A percentile compares a stretch with the other conserved stretches of the same genome.
These are phyloP conservation scores for Hemileccinum impolitum DNA, from an alignment of 768 basidiomycete genomes.

Conservation along the genomic window DNA sequence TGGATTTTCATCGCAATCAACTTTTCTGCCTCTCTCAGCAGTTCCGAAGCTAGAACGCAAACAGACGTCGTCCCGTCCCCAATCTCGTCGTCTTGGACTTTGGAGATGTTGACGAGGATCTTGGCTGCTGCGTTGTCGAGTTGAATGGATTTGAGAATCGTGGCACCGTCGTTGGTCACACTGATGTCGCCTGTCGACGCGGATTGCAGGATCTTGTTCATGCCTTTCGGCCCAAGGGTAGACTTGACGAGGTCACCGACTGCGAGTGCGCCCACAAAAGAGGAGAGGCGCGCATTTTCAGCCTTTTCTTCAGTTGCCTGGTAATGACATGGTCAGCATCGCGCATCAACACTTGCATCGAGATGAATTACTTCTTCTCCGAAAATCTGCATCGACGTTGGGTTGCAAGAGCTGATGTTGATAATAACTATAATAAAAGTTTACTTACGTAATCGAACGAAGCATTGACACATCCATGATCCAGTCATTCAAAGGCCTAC, in stretches of 20 bases:
- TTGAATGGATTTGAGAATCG: conserved; percentile 95
- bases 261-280: conserved; percentile 96
- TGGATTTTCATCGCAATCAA: conserved; percentile 90
- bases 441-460: no score
- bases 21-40: conserved; percentile 94
- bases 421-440: no score
- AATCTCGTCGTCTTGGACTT: conserved; percentile 99
- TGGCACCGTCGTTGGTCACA: conserved; percentile 98
- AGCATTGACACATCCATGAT: no score
- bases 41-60: conserved; percentile 87
- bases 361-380: conserved; percentile 48
- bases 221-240: conserved; percentile 97
- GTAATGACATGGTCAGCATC: conserved; percentile 3
- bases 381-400: conserved; percentile 65
- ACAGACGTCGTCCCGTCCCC: conserved; percentile 94
- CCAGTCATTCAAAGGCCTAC: no score
- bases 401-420: no score
- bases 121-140: conserved; percentile 99
- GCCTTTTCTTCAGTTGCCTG: conserved; percentile 93
- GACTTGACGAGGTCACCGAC: conserved; percentile 98
- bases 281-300: conserved; percentile 96
- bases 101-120: conserved; percentile 98
- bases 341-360: background rate
- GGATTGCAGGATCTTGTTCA: conserved; percentile 99
- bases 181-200: conserved; percentile 86